A percentile compares a stretch with the other conserved stretches of the same genome.
Conservation (phyloP, 371 early-diverging fungal genomes). For the Phascolomyces articulosus region DNA sequence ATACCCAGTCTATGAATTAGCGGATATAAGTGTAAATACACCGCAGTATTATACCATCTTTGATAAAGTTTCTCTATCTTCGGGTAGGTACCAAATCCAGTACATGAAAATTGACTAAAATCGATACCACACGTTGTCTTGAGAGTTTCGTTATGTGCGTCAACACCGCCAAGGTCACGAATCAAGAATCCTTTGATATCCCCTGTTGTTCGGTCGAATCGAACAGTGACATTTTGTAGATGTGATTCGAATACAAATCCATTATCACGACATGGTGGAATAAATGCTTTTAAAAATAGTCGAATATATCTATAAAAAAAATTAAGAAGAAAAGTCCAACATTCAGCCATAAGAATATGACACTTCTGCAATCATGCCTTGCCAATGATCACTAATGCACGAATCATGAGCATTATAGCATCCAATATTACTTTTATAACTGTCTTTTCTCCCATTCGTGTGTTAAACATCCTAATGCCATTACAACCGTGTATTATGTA, state of each 20-base stretch:
- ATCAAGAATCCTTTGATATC: slow-evolving; percentile 67
- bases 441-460: background rate
- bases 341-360: too few relatives aligned
- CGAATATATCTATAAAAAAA: slow-evolving; percentile 29
- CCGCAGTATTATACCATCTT: slow-evolving; percentile 67
- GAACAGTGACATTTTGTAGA: slow-evolving; percentile 68
- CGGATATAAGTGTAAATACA: slow-evolving; percentile 68
- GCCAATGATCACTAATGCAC: too few relatives aligned
- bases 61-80: slow-evolving; percentile 58
- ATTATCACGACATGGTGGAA: slow-evolving; percentile 65
- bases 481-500: too few relatives aligned
- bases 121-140: slow-evolving; percentile 39
- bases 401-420: too few relatives aligned
- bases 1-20: slow-evolving; percentile 65
- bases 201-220: slow-evolving; percentile 61
- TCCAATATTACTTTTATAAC: background rate
- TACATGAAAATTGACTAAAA: slow-evolving; percentile 61
- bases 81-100: slow-evolving; percentile 52
- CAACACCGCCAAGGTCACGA: slow-evolving; percentile 79
- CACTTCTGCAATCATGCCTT: too few relatives aligned
- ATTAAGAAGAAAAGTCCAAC: too few relatives aligned
- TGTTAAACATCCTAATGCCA: too few relatives aligned
- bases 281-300: slow-evolving; percentile 59
- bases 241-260: slow-evolving; percentile 79
- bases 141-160: slow-evolving; percentile 62